Conservation (phyloP, 148 eudicot species). For the Arctostaphylos glauca region DNA sequence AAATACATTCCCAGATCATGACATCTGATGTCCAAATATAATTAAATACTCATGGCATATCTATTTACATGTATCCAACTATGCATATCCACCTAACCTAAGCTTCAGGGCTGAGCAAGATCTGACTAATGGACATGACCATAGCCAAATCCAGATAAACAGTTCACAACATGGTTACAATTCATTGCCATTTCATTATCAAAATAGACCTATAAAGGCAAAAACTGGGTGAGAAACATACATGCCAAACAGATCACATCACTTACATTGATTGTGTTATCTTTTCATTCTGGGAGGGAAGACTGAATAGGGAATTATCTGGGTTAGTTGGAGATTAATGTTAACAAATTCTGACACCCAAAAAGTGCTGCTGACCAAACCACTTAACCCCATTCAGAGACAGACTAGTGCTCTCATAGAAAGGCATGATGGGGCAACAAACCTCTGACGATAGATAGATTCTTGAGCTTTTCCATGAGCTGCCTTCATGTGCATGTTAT, state of each 20-base stretch:
- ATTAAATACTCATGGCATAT: not conserved
- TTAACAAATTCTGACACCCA: not conserved
- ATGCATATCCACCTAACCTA: not conserved
- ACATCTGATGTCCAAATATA: not conserved
- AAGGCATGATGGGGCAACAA: slow-evolving; percentile 20
- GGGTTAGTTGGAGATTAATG: not conserved
- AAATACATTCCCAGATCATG: not conserved
- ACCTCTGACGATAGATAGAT: slow-evolving; percentile 89
- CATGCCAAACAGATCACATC: not conserved
- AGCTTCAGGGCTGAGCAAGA: not conserved
- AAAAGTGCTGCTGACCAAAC: not conserved
- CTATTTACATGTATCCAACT: not conserved
- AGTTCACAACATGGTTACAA: not conserved
- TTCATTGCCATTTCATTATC: not conserved
- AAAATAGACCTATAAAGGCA: not conserved
- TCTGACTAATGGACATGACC: not conserved
- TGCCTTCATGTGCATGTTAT: slow-evolving; percentile 94
- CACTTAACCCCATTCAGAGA: slow-evolving; percentile 1
- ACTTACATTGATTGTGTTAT: not conserved
- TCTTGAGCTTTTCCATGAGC: slow-evolving; percentile 95
- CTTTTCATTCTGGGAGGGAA: not conserved
- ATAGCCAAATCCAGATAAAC: not conserved
- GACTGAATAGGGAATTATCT: not conserved
- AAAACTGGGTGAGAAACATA: not conserved
- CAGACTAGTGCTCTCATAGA: not conserved